Conservation (phyloP, 2,329 filamentous ascomycete species). For the Teratosphaeriaceae sp. region DNA sequence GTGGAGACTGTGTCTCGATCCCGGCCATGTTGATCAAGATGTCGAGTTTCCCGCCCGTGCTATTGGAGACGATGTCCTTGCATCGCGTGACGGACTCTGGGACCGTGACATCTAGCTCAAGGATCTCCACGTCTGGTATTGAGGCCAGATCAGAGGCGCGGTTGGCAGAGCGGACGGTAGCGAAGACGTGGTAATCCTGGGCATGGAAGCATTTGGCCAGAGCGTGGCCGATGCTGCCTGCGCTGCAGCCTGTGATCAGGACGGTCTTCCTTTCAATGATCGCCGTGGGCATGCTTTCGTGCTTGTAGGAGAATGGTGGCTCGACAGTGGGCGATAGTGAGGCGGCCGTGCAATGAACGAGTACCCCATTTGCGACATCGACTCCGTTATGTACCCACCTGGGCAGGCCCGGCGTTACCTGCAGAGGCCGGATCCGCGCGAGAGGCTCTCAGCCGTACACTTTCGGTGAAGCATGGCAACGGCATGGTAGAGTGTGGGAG, state of each 20-base stretch:
- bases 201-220: slow-evolving; percentile 34
- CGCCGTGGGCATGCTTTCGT: too few species aligned
- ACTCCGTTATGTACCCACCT: too few species aligned
- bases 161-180: slow-evolving; percentile 27
- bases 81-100: neutral
- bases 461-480: too few species aligned
- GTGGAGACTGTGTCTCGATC: slow-evolving; percentile 29
- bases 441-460: too few species aligned
- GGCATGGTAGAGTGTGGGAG: too few species aligned
- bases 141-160: neutral
- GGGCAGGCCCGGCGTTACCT: too few species aligned
- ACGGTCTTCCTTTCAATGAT: too few species aligned
- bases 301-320: too few species aligned
- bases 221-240: slow-evolving; percentile 36
- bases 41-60: neutral
- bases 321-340: too few species aligned
- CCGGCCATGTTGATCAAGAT: slow-evolving; percentile 43
- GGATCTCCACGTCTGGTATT: neutral
- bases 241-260: slow-evolving; percentile 29
- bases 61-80: neutral
- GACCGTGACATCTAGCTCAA: neutral
- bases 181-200: slow-evolving; percentile 35
- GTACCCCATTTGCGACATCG: too few species aligned
- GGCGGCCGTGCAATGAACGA: too few species aligned
- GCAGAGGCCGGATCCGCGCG: too few species aligned